These are phyloP conservation scores for Venturia oleaginea DNA, from an alignment of 2,329 filamentous ascomycete species.

Conservation along the genomic window DNA sequence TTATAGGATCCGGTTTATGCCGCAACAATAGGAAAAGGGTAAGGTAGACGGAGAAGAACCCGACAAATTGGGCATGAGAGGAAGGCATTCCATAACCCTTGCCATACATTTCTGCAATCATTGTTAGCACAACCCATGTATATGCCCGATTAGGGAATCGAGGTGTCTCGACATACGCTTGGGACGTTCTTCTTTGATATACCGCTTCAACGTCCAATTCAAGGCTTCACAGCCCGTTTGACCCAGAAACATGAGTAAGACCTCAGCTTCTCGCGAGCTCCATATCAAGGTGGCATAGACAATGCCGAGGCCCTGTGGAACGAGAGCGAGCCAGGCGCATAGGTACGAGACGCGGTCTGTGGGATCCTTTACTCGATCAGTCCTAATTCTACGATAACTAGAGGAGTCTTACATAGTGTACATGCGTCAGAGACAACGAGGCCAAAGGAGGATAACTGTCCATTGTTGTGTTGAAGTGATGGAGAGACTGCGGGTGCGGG, in stretches of 20 bases:
- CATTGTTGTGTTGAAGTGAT: conserved; percentile 25
- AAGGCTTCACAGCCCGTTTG: conserved; percentile 86
- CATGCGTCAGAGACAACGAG: conserved; percentile 88
- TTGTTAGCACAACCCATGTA: background rate
- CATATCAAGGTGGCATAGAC: conserved; percentile 85
- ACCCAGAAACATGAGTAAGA: conserved; percentile 80
- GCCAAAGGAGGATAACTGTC: conserved; percentile 55
- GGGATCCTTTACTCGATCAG: conserved; percentile 56
- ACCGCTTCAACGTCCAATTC: conserved; percentile 81
- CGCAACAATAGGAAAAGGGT: conserved; percentile 76
- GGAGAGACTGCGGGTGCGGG: background rate
- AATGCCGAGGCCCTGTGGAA: conserved; percentile 84
- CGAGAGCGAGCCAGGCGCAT: conserved; percentile 87
- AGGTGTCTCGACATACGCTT: conserved; percentile 46
- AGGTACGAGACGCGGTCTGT: conserved; percentile 73
- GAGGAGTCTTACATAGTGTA: conserved; percentile 68
- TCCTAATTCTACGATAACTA: background rate
- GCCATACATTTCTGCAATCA: conserved; percentile 54
- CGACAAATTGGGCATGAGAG: conserved; percentile 90
- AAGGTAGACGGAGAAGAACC: conserved; percentile 81
- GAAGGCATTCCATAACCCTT: conserved; percentile 98
- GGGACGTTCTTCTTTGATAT: conserved; percentile 87
- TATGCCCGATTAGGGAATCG: background rate
- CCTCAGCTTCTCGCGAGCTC: conserved; percentile 83
- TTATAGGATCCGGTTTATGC: conserved; percentile 48